Evolutionary conservation across 1,139 yeast species (phyloP).

Genomic region (Insectozyma bohioensis): DNA sequence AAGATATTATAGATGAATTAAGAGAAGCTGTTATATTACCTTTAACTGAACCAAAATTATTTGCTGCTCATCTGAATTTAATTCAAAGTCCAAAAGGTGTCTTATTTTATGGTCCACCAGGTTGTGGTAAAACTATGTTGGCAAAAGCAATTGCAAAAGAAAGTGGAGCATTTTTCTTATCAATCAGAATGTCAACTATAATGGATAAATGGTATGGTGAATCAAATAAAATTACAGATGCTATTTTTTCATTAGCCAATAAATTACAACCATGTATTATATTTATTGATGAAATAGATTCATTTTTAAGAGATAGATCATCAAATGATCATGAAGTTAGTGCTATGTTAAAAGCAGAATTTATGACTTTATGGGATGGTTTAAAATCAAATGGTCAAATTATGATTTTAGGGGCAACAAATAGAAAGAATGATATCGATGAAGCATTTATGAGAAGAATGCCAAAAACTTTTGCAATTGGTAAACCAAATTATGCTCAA

Average conservation of each 20-base stretch:
- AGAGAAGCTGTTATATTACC: slow-evolving; percentile 89
- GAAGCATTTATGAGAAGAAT: slow-evolving; percentile 87
- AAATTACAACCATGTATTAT: slow-evolving; percentile 93
- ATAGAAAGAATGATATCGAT: slow-evolving; percentile 89
- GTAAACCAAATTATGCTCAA: slow-evolving; percentile 69
- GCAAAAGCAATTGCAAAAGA: slow-evolving; percentile 95
- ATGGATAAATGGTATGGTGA: slow-evolving; percentile 99
- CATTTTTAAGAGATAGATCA: slow-evolving; percentile 84
- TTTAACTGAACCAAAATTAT: slow-evolving; percentile 69
- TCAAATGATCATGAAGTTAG: slow-evolving; percentile 94
- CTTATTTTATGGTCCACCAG: slow-evolving; percentile 92
- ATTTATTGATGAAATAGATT: slow-evolving; percentile 95
- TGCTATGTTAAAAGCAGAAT: slow-evolving; percentile 91
- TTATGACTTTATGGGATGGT: slow-evolving; percentile 98
- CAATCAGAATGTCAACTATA: slow-evolving; percentile 88
- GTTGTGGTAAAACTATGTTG: slow-evolving; percentile 96
- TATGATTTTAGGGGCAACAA: slow-evolving; percentile 92
- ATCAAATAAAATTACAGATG: slow-evolving; percentile 90
- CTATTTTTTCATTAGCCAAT: slow-evolving; percentile 84
- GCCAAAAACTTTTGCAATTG: slow-evolving; percentile 86
- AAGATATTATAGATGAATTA: slow-evolving; percentile 75
- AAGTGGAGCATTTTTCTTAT: slow-evolving; percentile 88
- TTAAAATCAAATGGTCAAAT: slow-evolving; percentile 74
- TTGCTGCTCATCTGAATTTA: slow-evolving; percentile 60
- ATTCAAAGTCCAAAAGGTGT: slow-evolving; percentile 95